Percentiles rank a stretch among this genome's conserved stretches.
phyloP scores from a whole-genome alignment of 179 eudicot species.

The Nepenthes alata region DNA sequence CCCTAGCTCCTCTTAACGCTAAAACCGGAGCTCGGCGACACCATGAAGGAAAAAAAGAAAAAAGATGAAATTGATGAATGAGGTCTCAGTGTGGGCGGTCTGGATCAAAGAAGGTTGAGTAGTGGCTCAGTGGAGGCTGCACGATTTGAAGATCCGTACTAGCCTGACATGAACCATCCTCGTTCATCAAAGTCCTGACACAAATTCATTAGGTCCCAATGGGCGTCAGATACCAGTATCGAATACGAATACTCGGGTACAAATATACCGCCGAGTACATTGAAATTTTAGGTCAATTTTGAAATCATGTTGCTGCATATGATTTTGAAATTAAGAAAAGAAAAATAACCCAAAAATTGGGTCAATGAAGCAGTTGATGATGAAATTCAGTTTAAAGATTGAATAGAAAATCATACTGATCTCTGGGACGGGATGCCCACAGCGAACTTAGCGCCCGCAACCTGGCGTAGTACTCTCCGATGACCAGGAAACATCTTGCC shows the following conservation, averaged over 20 bases:
- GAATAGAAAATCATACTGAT: constrained; percentile 3
- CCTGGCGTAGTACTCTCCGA: constrained; percentile 81
- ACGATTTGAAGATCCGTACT: constrained; percentile 61
- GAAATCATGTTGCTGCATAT: no score
- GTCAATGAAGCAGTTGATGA: no score
- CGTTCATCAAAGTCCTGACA: constrained; percentile 50
- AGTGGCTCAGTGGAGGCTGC: constrained; percentile 49
- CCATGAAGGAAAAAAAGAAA: not conserved
- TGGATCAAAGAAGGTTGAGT: constrained; percentile 38
- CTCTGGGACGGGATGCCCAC: constrained; percentile 91
- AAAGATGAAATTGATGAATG: not conserved
- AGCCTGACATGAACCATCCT: constrained; percentile 62
- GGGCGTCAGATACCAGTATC: no score
- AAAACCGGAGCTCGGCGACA: no score
- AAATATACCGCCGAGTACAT: no score
- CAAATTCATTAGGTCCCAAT: not conserved
- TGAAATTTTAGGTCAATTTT: no score
- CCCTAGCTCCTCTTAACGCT: no score
- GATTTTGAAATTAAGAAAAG: no score
- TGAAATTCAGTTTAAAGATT: not conserved
- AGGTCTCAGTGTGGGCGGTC: not conserved
- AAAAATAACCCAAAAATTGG: no score
- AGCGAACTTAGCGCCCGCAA: constrained; percentile 83
- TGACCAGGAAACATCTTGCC: constrained; percentile 70
- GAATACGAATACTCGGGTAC: no score